These are phyloP conservation scores for Acidomyces sp. DNA, from an alignment of 495 filamentous ascomycete genomes.

Conservation along the genomic window DNA sequence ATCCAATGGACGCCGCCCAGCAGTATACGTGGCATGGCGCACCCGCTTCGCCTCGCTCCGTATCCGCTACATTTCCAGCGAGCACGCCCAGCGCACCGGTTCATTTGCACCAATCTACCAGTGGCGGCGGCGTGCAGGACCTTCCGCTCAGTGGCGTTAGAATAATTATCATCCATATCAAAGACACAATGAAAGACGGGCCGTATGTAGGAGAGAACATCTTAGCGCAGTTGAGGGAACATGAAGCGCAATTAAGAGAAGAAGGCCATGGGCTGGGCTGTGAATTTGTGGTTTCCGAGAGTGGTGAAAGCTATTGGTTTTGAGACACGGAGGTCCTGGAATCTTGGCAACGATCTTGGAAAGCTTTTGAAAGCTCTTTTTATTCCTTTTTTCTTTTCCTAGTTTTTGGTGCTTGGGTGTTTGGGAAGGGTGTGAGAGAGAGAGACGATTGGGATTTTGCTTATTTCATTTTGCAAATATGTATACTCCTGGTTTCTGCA, in stretches of 20 bases:
- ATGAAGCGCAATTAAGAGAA: constrained; percentile 39
- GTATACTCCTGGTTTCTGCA: too few relatives aligned
- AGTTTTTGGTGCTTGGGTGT: too few relatives aligned
- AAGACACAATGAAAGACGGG: constrained; percentile 36
- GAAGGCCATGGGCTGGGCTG: constrained; percentile 49
- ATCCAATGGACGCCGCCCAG: constrained; percentile 5
- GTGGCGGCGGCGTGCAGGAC: constrained; percentile 8
- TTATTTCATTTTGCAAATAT: too few relatives aligned
- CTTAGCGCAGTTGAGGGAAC: constrained; percentile 47
- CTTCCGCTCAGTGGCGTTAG: constrained; percentile 40
- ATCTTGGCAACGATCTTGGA: too few relatives aligned
- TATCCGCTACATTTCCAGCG: too few relatives aligned
- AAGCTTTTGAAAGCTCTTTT: too few relatives aligned
- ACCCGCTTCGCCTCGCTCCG: not conserved
- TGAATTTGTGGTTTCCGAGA: constrained; percentile 55
- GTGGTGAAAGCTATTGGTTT: constrained; percentile 37
- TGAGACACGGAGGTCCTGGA: too few relatives aligned
- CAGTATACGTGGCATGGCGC: not conserved
- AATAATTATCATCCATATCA: constrained; percentile 32
- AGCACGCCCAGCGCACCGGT: too few relatives aligned
- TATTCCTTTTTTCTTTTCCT: too few relatives aligned
- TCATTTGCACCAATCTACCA: not conserved
- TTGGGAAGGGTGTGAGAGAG: too few relatives aligned
- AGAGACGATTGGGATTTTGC: too few relatives aligned
- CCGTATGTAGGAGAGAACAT: constrained; percentile 50